Percentiles rank a stretch among this genome's conserved stretches.
Evolutionary conservation across 164 flowering plant species (phyloP).

Genomic region (Magnolia sinica): DNA sequence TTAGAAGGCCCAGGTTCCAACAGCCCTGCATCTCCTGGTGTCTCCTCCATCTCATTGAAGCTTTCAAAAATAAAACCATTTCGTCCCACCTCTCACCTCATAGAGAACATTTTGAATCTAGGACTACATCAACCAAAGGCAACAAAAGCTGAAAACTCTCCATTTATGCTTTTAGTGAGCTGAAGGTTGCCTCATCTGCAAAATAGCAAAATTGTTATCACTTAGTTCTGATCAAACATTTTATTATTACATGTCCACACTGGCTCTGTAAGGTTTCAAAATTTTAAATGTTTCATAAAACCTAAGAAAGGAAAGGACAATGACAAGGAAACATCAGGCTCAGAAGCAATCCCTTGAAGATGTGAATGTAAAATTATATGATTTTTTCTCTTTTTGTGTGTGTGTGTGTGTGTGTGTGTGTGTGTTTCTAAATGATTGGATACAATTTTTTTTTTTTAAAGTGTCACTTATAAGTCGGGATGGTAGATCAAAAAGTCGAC

Average conservation of each 20-base stretch:
- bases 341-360: not conserved
- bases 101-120: conserved; percentile 22
- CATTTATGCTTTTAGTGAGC: conserved; percentile 8
- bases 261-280: not conserved
- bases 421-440: too few relatives aligned
- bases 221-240: not conserved
- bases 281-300: not conserved
- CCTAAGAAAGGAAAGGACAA: not conserved
- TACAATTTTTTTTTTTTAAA: too few relatives aligned
- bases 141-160: conserved; percentile 6
- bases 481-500: conserved; percentile 12
- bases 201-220: not conserved
- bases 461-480: not conserved
- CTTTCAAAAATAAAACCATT: conserved; percentile 52
- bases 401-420: too few relatives aligned
- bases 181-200: conserved; percentile 21
- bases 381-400: too few relatives aligned
- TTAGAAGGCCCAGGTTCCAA: conserved; percentile 59
- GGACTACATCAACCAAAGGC: conserved; percentile 9
- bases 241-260: not conserved
- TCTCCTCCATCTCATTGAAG: conserved; percentile 72
- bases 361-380: not conserved
- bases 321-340: not conserved
- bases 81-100: conserved; percentile 52
- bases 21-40: conserved; percentile 61